A percentile compares a stretch with the other conserved stretches of the same genome.
Conservation (phyloP, 1,139 yeast species). For the Pichia norvegensis region DNA sequence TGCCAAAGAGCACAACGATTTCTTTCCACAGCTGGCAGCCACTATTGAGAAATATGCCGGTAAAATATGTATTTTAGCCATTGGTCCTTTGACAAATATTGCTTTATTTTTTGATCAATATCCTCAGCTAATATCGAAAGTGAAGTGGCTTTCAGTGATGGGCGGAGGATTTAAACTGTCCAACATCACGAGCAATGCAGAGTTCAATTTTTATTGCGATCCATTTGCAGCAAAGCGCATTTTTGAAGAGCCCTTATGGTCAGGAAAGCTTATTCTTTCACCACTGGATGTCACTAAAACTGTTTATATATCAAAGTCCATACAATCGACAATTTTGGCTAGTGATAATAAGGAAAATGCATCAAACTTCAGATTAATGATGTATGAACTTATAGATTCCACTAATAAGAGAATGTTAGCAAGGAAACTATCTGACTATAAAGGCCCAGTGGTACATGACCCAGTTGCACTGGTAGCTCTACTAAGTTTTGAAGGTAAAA, state of each 20-base stretch:
- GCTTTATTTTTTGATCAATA: slow-evolving; percentile 43
- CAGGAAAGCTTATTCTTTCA: slow-evolving; percentile 44
- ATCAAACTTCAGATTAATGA: slow-evolving; percentile 43
- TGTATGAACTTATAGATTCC: slow-evolving; percentile 49
- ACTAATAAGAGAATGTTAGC: slow-evolving; percentile 42
- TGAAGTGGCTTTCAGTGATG: slow-evolving; percentile 57
- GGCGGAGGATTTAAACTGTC: slow-evolving; percentile 58
- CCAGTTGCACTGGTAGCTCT: slow-evolving; percentile 63
- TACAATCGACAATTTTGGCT: slow-evolving; percentile 34
- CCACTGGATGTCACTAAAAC: slow-evolving; percentile 70
- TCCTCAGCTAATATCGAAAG: slow-evolving; percentile 43
- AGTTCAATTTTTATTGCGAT: slow-evolving; percentile 70
- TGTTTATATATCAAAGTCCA: slow-evolving; percentile 47
- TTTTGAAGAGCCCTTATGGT: slow-evolving; percentile 39
- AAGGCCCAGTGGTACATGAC: slow-evolving; percentile 78
- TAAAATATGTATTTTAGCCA: slow-evolving; percentile 51
- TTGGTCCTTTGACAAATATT: slow-evolving; percentile 70
- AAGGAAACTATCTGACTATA: slow-evolving; percentile 33
- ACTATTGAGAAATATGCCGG: slow-evolving; percentile 40
- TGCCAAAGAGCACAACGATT: slow-evolving; percentile 32
- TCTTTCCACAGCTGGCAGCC: slow-evolving; percentile 50
- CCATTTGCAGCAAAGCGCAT: slow-evolving; percentile 64
- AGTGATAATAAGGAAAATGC: slow-evolving; percentile 23
- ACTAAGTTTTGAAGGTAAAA: slow-evolving; percentile 36
- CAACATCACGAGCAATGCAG: slow-evolving; percentile 54